Conservation (phyloP, 345 rosid genomes). For the Rhodamnia argentea region DNA sequence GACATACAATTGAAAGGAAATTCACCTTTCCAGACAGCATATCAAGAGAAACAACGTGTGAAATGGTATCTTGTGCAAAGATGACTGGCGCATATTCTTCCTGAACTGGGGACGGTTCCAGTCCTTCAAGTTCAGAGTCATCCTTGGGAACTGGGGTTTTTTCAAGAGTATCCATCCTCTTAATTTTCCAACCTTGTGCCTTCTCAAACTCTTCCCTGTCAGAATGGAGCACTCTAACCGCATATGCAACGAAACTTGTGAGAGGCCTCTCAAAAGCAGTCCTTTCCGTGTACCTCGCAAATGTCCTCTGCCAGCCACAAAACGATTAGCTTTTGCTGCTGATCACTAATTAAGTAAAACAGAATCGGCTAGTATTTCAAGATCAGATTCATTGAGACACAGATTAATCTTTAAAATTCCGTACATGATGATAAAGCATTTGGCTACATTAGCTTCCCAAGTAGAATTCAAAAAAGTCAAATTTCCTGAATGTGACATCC, state of each 20-base stretch:
- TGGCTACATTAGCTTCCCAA: not conserved
- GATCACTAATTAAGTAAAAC: not conserved
- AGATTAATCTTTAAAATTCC: not conserved
- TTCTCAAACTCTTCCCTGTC: constrained; percentile 91
- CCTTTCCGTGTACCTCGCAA: constrained; percentile 86
- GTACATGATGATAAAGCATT: not conserved
- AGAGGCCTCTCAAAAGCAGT: constrained; percentile 98
- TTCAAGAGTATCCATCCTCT: constrained; percentile 63
- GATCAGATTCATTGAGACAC: not conserved
- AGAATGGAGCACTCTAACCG: constrained; percentile 77
- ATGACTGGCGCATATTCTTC: constrained; percentile 98
- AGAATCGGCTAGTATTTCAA: not conserved
- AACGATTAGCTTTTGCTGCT: not conserved
- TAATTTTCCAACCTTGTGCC: constrained; percentile 91
- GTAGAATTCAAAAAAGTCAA: not conserved
- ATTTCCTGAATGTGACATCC: not conserved
- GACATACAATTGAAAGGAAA: not conserved
- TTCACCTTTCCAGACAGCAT: constrained; percentile 90
- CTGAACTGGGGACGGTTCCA: constrained; percentile 75
- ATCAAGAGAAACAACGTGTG: constrained; percentile 86
- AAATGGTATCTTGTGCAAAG: constrained; percentile 93
- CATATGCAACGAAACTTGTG: constrained; percentile 98
- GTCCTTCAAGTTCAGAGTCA: constrained; percentile 41
- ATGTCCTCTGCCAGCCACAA: constrained; percentile 42
- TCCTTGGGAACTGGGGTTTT: constrained; percentile 79